Evolutionary conservation across 2,329 filamentous ascomycete genomes (phyloP).

Genomic region (Endocalyx cinctus): DNA sequence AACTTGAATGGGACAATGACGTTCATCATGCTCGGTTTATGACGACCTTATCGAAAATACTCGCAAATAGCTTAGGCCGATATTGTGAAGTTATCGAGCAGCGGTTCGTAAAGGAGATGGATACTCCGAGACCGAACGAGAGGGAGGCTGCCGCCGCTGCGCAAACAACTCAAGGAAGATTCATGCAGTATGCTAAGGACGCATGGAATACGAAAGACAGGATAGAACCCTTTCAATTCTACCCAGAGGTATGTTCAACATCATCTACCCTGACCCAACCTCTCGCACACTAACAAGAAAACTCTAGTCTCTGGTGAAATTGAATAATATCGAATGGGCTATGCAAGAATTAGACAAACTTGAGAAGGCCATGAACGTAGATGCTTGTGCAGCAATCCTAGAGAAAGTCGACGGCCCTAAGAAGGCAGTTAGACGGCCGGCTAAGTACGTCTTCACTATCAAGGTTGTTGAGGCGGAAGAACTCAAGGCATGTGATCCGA

Average conservation of each 20-base stretch:
- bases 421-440: conserved; percentile 59
- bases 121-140: conserved; percentile 83
- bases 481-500: conserved; percentile 95
- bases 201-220: conserved; percentile 89
- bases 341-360: conserved; percentile 88
- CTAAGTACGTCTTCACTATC: conserved; percentile 96
- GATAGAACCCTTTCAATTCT: conserved; percentile 95
- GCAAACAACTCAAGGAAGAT: conserved; percentile 85
- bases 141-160: conserved; percentile 59
- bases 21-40: conserved; percentile 95
- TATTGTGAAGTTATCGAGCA: conserved; percentile 92
- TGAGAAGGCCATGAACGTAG: conserved; percentile 85
- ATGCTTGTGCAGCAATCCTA: conserved; percentile 80
- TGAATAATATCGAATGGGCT: conserved; percentile 96
- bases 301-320: conserved; percentile 91
- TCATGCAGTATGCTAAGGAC: conserved; percentile 89
- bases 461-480: conserved; percentile 98
- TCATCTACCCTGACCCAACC: too few relatives aligned
- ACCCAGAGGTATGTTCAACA: conserved; percentile 72
- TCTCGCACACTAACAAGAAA: conserved; percentile 27
- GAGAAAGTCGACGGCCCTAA: conserved; percentile 69
- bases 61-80: conserved; percentile 74
- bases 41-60: conserved; percentile 83
- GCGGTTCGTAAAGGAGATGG: conserved; percentile 87
- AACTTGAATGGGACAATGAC: conserved; percentile 89